Evolutionary conservation across 1,284 basidiomycete genomes (phyloP).

Genomic region (Moesziomyces globuligerus): DNA sequence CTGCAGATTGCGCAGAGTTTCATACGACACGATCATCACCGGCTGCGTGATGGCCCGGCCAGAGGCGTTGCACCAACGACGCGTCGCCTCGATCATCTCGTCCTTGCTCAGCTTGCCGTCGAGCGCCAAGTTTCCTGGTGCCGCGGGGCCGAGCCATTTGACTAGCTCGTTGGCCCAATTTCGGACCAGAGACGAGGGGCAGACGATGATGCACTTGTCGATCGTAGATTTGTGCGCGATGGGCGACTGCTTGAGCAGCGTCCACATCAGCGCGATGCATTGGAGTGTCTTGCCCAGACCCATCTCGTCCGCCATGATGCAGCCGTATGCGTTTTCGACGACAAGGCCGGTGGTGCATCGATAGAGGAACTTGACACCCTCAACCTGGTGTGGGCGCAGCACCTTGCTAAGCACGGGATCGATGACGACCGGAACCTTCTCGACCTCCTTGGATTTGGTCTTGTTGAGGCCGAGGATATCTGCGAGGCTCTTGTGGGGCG

Average conservation of each 20-base stretch:
- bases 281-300: conserved; percentile 88
- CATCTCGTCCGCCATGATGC: conserved; percentile 99
- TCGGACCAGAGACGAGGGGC: conserved; percentile 93
- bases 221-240: conserved; percentile 84
- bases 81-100: conserved; percentile 61
- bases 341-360: conserved; percentile 93
- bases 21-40: conserved; percentile 99
- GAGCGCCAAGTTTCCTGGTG: conserved; percentile 61
- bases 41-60: conserved; percentile 63
- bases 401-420: conserved; percentile 84
- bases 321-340: conserved; percentile 91
- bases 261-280: conserved; percentile 96
- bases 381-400: conserved; percentile 63
- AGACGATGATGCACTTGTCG: conserved; percentile 97
- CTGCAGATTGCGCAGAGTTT: conserved; percentile 76
- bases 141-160: conserved; percentile 64
- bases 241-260: conserved; percentile 95
- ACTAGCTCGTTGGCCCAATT: conserved; percentile 97
- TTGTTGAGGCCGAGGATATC: conserved; percentile 76
- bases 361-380: conserved; percentile 95
- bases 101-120: conserved; percentile 65
- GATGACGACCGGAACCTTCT: conserved; percentile 96
- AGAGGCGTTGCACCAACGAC: conserved; percentile 61
- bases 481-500: conserved; percentile 91
- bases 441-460: conserved; percentile 55